Conservation (phyloP, 1,284 basidiomycete genomes). For the Ustilago shanxiensis region DNA sequence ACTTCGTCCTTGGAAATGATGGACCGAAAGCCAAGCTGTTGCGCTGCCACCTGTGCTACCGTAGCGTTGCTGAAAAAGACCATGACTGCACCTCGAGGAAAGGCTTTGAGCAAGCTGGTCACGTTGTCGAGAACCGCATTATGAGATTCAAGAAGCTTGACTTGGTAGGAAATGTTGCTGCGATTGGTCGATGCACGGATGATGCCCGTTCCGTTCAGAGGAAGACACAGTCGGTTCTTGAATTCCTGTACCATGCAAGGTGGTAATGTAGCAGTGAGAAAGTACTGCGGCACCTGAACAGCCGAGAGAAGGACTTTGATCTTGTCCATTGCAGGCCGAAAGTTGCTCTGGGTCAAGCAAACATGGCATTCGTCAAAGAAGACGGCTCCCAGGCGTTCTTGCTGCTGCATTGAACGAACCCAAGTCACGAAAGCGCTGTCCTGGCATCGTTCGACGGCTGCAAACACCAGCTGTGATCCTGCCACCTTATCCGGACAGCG, state of each 20-base stretch:
- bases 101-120: too few relatives aligned
- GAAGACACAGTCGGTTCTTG: not conserved
- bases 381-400: slow-evolving; percentile 4
- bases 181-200: slow-evolving; percentile 6
- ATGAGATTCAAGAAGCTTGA: too few relatives aligned
- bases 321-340: not conserved
- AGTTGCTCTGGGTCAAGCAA: not conserved
- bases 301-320: not conserved
- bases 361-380: slow-evolving; percentile 18
- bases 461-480: not conserved
- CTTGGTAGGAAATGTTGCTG: slow-evolving; percentile 6
- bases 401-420: slow-evolving; percentile 4
- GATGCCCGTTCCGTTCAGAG: not conserved
- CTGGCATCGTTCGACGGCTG: slow-evolving; percentile 4
- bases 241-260: not conserved
- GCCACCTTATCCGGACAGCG: not conserved
- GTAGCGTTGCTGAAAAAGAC: not conserved
- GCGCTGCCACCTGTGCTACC: not conserved
- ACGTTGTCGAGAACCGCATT: too few relatives aligned
- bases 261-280: slow-evolving; percentile 6
- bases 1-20: too few relatives aligned
- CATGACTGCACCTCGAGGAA: slow-evolving; percentile 1
- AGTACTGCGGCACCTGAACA: slow-evolving; percentile 1
- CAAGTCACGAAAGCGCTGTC: too few relatives aligned
- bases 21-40: too few relatives aligned